phyloP scores from a whole-genome alignment of 73 alveolate genomes.

The Halteria grandinella region DNA sequence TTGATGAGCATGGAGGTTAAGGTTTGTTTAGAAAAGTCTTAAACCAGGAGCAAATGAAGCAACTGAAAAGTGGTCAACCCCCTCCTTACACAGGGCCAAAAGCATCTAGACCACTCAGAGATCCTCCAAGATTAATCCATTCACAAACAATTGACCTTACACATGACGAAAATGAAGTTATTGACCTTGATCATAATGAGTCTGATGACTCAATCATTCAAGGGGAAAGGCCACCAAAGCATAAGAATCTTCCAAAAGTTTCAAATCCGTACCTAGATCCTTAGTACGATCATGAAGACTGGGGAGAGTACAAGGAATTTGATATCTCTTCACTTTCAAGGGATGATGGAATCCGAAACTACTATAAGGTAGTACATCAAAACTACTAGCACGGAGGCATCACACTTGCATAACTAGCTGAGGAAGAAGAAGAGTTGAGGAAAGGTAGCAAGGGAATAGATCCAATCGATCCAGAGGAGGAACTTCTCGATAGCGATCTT shows the following conservation, averaged over 20 bases:
- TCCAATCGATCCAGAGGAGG: no score
- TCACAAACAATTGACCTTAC: not conserved
- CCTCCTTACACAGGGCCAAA: not conserved
- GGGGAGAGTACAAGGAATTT: slow-evolving; percentile 28
- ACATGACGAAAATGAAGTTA: not conserved
- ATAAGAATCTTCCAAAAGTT: not conserved
- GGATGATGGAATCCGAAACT: not conserved
- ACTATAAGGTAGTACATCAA: not conserved
- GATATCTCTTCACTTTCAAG: slow-evolving; percentile 21
- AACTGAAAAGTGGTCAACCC: no score
- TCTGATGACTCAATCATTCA: no score
- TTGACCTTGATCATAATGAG: not conserved
- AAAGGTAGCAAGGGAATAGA: no score
- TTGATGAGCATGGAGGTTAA: slow-evolving; percentile 23
- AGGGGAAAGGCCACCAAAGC: not conserved
- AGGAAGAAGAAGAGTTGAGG: slow-evolving; percentile 25
- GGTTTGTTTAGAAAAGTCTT: slow-evolving; percentile 37
- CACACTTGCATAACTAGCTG: slow-evolving; percentile 20
- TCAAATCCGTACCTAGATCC: not conserved
- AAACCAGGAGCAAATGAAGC: no score
- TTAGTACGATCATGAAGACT: slow-evolving; percentile 18
- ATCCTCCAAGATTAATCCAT: not conserved
- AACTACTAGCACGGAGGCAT: slow-evolving; percentile 29
- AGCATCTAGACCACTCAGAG: not conserved
- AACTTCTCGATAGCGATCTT: no score